These are phyloP conservation scores for Talaromyces ruber DNA, from an alignment of 495 filamentous ascomycete genomes.

Conservation along the genomic window DNA sequence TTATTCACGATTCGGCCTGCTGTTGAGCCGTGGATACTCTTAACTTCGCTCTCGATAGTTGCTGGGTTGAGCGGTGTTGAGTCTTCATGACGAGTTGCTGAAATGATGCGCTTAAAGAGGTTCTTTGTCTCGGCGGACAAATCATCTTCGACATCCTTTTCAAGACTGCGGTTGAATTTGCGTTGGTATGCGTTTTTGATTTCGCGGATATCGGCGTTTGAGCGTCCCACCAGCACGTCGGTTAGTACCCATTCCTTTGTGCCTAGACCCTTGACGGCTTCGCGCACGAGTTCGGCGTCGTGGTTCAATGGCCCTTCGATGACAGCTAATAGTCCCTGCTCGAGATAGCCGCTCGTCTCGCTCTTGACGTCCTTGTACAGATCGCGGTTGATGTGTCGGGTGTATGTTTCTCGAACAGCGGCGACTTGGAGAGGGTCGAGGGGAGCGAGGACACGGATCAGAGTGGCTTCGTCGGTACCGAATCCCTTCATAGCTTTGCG, in stretches of 20 bases:
- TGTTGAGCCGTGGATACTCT: slow-evolving; percentile 63
- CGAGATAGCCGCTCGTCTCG: slow-evolving; percentile 68
- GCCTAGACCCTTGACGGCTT: slow-evolving; percentile 67
- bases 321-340: slow-evolving; percentile 58
- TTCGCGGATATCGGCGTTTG: slow-evolving; percentile 73
- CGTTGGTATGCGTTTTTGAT: slow-evolving; percentile 72
- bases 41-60: slow-evolving; percentile 61
- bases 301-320: slow-evolving; percentile 67
- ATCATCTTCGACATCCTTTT: slow-evolving; percentile 63
- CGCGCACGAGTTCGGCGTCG: slow-evolving; percentile 56
- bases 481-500: slow-evolving; percentile 86
- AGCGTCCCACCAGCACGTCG: slow-evolving; percentile 73
- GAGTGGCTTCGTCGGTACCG: slow-evolving; percentile 71
- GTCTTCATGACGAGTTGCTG: slow-evolving; percentile 66
- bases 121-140: slow-evolving; percentile 76
- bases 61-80: slow-evolving; percentile 59
- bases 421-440: slow-evolving; percentile 68
- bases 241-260: slow-evolving; percentile 82
- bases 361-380: slow-evolving; percentile 66
- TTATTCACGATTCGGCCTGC: slow-evolving; percentile 65
- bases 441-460: slow-evolving; percentile 56
- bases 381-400: slow-evolving; percentile 48
- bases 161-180: slow-evolving; percentile 50
- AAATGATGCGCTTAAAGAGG: slow-evolving; percentile 71
- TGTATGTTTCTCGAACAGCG: slow-evolving; percentile 58